A percentile compares a stretch with the other conserved stretches of the same genome.
Evolutionary conservation across 2,329 filamentous ascomycete genomes (phyloP).

Genomic region (Diaporthe sp.): DNA sequence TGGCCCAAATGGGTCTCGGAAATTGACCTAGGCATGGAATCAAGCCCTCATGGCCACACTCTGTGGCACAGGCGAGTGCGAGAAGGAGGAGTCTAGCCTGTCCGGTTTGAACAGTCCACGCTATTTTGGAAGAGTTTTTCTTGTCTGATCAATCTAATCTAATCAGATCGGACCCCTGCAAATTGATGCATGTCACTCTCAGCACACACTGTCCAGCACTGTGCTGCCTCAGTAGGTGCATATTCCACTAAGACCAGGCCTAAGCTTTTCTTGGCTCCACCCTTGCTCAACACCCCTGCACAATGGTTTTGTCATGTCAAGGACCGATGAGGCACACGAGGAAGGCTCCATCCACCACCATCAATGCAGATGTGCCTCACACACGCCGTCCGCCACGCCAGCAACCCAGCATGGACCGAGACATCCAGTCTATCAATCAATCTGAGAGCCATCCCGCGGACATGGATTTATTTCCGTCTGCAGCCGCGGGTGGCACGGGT

Average conservation of each 20-base stretch:
- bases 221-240: background rate
- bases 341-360: background rate
- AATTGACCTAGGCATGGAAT: constrained; percentile 10
- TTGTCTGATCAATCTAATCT: constrained; percentile 41
- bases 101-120: background rate
- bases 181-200: background rate
- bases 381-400: no score
- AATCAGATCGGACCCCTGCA: constrained; percentile 8
- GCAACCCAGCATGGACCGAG: background rate
- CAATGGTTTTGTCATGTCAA: background rate
- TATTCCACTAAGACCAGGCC: background rate
- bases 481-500: background rate
- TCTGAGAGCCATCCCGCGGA: background rate
- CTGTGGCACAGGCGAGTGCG: constrained; percentile 3
- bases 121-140: constrained; percentile 16
- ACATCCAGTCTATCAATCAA: background rate
- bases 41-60: background rate
- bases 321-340: constrained; percentile 8
- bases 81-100: background rate
- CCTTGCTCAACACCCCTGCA: background rate
- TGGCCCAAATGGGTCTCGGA: background rate
- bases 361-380: background rate
- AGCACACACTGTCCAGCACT: background rate
- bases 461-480: background rate
- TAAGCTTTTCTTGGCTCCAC: background rate